Evolutionary conservation across 331 rosid species (phyloP).

Genomic region (Malus hybrid): DNA sequence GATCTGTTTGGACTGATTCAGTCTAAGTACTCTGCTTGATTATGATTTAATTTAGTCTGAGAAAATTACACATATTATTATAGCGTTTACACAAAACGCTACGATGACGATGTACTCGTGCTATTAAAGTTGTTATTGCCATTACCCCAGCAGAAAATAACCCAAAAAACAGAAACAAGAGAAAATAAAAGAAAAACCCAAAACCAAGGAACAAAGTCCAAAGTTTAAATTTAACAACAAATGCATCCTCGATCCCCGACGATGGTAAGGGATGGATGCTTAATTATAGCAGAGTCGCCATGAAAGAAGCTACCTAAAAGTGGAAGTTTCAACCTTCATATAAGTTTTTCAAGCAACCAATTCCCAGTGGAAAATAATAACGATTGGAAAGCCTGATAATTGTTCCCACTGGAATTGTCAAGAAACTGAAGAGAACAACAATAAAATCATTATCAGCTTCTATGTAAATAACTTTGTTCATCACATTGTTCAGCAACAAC

Average conservation of each 20-base stretch:
- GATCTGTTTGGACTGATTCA: too few relatives aligned
- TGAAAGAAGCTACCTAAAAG: background rate
- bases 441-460: conserved; percentile 3
- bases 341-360: conserved; percentile 18
- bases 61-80: too few relatives aligned
- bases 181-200: too few relatives aligned
- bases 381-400: background rate
- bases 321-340: background rate
- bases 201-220: too few relatives aligned
- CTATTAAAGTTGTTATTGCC: too few relatives aligned
- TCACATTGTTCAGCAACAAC: conserved; percentile 12
- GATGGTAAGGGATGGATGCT: background rate
- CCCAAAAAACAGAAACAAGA: too few relatives aligned
- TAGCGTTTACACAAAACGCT: rapidly evolving
- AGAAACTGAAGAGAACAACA: conserved; percentile 2
- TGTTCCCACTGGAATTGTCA: conserved; percentile 4
- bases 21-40: too few relatives aligned
- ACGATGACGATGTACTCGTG: too few relatives aligned
- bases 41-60: too few relatives aligned
- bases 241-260: background rate
- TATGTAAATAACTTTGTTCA: background rate
- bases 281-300: background rate
- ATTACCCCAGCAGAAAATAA: too few relatives aligned
- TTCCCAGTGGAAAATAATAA: background rate
- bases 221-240: too few relatives aligned